Evolutionary conservation across 192 early-diverging fungal species (phyloP), one percentile per base, ranked within the genome.

Genomic region (Gryganskiella cystojenkinii): DNA sequence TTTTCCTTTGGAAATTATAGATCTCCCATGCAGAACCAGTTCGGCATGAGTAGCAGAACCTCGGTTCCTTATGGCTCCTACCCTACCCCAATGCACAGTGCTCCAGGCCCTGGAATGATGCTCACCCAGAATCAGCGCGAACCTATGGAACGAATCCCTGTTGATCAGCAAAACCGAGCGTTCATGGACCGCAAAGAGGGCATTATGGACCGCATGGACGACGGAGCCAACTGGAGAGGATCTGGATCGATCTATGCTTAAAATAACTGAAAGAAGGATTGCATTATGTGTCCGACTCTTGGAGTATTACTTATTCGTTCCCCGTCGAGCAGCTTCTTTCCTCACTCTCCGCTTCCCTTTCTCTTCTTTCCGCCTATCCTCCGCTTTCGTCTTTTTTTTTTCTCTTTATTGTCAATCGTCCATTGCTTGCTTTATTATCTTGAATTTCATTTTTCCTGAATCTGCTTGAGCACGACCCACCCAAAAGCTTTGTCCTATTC

Each of bases 221-320:
- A 82, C 10, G 72, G 82, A 27, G 78, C 55, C 6, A 80, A 62
- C 53, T 84, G 83, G 83, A 81, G 80, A 54, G 81, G 81, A 40
- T 67, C 79, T 31, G 69, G 69, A 55, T 70, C 70, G 27, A 79
- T 84, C 47, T 84, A 81, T 44, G 83, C 83, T 25, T 81, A 84
- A 67, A 28, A n/a, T 34, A 10, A 57, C 27, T 24, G 27, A 50
- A 46, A n/a, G 6, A 3, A 34, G 44, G 45, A 31, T 24, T 47
- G 49, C 13, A 42, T 43, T 30, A 57, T 57, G n/a, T 28, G 34
- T 64, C 47, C 37, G 37, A n/a, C 50, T 40, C 59, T 43, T 52
- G 47, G 61, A 56, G 44, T 45, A 64, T 52, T 27, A 43, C 68
- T 56, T 4, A 11, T 22, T 37, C 53, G 20, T 45, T 35, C 55